Evolutionary conservation across 306 rosid species (phyloP).

Genomic region (Amphicarpaea edgeworthii): DNA sequence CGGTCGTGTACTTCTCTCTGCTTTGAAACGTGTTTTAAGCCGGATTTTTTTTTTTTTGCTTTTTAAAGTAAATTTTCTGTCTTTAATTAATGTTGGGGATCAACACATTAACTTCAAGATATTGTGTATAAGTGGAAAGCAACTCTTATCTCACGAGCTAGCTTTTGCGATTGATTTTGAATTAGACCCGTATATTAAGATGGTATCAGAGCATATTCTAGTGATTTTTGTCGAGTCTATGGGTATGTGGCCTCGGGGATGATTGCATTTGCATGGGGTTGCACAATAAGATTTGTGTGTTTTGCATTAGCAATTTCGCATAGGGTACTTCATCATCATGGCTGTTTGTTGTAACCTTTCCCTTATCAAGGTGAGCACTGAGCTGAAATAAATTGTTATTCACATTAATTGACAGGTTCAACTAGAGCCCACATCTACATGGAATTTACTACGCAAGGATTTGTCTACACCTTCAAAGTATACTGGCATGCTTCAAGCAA

Average conservation of each 20-base stretch:
- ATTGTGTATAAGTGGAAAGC: neutral
- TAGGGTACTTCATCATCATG: constrained; percentile 35
- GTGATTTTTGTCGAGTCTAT: neutral
- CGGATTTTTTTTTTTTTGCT: neutral
- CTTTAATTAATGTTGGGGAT: neutral
- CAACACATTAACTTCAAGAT: neutral
- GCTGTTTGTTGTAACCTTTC: constrained; percentile 32
- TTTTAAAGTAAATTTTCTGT: neutral
- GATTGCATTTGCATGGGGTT: no score
- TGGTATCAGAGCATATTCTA: neutral
- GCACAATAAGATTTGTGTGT: no score
- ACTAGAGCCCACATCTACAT: constrained; percentile 88
- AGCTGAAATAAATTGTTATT: constrained; percentile 37
- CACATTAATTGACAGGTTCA: constrained; percentile 74
- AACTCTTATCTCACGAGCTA: neutral
- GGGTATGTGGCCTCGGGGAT: no score
- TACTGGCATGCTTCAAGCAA: constrained; percentile 93
- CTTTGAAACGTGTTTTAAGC: neutral
- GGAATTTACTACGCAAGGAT: constrained; percentile 67
- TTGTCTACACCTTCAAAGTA: constrained; percentile 78
- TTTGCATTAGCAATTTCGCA: constrained; percentile 24
- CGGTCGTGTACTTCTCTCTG: neutral
- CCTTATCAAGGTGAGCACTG: constrained; percentile 22
- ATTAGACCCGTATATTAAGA: neutral
- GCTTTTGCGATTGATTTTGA: neutral